Conservation (phyloP, 805 yeast genomes). For the Candida yuanshanica region DNA sequence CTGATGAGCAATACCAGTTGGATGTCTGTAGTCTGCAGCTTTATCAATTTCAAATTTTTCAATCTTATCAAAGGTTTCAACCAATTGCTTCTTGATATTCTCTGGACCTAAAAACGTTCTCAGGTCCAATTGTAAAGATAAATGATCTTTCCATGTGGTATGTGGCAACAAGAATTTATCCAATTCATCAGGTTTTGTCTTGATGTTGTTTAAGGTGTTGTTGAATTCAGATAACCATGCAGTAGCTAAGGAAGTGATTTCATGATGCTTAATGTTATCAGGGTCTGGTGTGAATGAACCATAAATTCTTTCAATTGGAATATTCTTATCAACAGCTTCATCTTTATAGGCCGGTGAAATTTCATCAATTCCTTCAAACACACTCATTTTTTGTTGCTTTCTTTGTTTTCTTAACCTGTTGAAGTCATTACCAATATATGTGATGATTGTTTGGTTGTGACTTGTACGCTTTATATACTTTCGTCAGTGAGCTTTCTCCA, state of each 20-base stretch:
- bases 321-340: slow-evolving; percentile 20
- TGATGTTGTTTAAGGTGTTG: slow-evolving; percentile 12
- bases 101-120: slow-evolving; percentile 29
- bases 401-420: no score
- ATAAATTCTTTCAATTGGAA: slow-evolving; percentile 24
- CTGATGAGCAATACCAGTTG: slow-evolving; percentile 26
- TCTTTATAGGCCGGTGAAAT: slow-evolving; percentile 22
- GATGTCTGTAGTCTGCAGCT: slow-evolving; percentile 25
- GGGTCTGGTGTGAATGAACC: slow-evolving; percentile 26
- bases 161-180: slow-evolving; percentile 24
- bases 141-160: slow-evolving; percentile 35
- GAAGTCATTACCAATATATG: no score
- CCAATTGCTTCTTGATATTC: slow-evolving; percentile 20
- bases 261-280: slow-evolving; percentile 21
- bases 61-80: slow-evolving; percentile 16
- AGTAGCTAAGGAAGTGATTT: slow-evolving; percentile 20
- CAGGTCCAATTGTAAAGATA: slow-evolving; percentile 28
- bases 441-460: no score
- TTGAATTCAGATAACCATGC: slow-evolving; percentile 30
- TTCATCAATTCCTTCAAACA: slow-evolving; percentile 20
- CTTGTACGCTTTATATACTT: background rate
- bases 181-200: slow-evolving; percentile 12
- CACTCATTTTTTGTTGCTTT: slow-evolving; percentile 14
- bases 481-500: no score
- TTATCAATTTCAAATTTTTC: slow-evolving; percentile 26